Evolutionary conservation across 2,329 filamentous ascomycete species (phyloP).

Genomic region (Fusarium sp.): DNA sequence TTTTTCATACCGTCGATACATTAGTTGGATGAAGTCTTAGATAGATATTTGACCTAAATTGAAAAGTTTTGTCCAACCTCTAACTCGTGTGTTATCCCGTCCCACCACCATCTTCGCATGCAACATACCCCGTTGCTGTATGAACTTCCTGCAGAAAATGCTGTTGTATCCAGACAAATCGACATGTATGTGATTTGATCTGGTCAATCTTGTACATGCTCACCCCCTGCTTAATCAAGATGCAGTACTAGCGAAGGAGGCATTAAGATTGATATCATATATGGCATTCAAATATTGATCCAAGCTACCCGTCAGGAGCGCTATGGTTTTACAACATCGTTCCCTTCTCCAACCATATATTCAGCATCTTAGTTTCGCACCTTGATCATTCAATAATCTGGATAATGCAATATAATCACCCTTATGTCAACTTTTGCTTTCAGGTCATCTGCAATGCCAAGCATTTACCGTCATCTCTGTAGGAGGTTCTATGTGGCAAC

Average conservation of each 20-base stretch:
- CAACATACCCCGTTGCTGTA: rapidly evolving
- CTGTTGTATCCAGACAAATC: neutral
- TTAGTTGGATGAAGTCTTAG: neutral
- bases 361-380: rapidly evolving
- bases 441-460: neutral
- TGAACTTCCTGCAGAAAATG: too few relatives aligned
- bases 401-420: neutral
- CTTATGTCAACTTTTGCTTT: rapidly evolving
- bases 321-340: neutral
- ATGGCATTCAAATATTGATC: too few relatives aligned
- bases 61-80: neutral
- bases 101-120: rapidly evolving
- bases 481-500: neutral
- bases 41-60: neutral
- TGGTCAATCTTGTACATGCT: neutral
- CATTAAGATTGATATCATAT: neutral
- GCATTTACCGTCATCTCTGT: neutral
- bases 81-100: rapidly evolving
- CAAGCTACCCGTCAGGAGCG: neutral
- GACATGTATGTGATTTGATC: neutral
- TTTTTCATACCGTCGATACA: neutral
- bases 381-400: neutral
- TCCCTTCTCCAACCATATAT: neutral
- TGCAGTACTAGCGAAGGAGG: neutral
- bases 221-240: neutral